These are phyloP conservation scores for Cladosporium cucumerinum DNA, from an alignment of 2,329 filamentous ascomycete species.

Conservation along the genomic window DNA sequence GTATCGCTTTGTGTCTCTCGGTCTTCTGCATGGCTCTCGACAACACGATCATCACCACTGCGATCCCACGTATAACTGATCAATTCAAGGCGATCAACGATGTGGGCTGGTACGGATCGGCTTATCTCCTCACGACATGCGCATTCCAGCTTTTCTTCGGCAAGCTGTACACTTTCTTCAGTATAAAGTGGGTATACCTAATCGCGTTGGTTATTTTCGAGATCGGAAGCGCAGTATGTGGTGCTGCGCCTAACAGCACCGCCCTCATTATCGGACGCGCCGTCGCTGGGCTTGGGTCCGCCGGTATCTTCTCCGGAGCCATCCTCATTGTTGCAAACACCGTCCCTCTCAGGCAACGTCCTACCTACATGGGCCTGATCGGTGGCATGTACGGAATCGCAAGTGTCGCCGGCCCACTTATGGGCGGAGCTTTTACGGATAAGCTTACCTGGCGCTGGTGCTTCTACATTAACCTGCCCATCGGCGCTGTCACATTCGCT, in stretches of 20 bases:
- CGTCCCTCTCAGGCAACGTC: conserved; percentile 44
- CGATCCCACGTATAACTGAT: conserved; percentile 26
- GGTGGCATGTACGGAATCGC: conserved; percentile 48
- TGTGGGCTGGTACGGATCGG: conserved; percentile 26
- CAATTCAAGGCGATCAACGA: conserved; percentile 26
- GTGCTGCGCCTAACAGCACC: conserved; percentile 44
- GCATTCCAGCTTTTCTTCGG: conserved; percentile 36
- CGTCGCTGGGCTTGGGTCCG: conserved; percentile 47
- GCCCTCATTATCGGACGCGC: conserved; percentile 50
- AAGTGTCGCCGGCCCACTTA: conserved; percentile 44
- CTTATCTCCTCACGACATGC: conserved; percentile 42
- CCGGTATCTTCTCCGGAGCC: conserved; percentile 48
- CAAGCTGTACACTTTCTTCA: conserved; percentile 21
- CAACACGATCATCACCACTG: conserved; percentile 36
- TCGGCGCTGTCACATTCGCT: conserved; percentile 43
- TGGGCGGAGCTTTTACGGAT: conserved; percentile 36
- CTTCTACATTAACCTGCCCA: conserved; percentile 54
- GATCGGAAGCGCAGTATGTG: conserved; percentile 49
- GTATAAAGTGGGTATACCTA: conserved; percentile 43
- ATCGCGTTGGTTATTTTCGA: conserved; percentile 45
- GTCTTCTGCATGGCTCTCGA: conserved; percentile 34
- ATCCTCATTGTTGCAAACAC: conserved; percentile 44
- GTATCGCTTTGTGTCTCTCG: conserved; percentile 36
- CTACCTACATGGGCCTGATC: conserved; percentile 46
- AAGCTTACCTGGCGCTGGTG: conserved; percentile 32